A percentile compares a stretch with the other conserved stretches of the same genome.
phyloP scores from a whole-genome alignment of 2,329 filamentous ascomycete genomes.

The Tolypocladium endophyticum region DNA sequence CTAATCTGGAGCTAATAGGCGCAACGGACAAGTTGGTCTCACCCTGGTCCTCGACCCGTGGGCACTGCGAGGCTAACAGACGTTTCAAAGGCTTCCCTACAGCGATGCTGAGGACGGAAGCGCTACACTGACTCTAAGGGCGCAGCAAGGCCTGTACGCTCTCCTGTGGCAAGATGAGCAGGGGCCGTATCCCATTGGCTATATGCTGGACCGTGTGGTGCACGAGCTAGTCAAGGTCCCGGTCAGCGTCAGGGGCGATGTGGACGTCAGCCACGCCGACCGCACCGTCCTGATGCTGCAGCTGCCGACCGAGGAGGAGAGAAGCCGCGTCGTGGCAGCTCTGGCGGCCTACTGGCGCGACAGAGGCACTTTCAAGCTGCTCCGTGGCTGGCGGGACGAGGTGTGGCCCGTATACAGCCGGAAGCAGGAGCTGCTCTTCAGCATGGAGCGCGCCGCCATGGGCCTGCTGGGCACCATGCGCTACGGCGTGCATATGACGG shows the following conservation, averaged over 20 bases:
- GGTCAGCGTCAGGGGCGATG: conserved; percentile 39
- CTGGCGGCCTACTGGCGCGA: conserved; percentile 59
- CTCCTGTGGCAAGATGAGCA: conserved; percentile 51
- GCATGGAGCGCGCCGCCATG: conserved; percentile 65
- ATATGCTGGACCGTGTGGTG: conserved; percentile 41
- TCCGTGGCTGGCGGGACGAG: conserved; percentile 73
- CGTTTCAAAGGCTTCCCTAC: conserved; percentile 61
- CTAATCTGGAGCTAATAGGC: conserved; percentile 41
- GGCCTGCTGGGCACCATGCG: conserved; percentile 65
- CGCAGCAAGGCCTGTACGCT: conserved; percentile 55
- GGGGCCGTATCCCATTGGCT: conserved; percentile 55
- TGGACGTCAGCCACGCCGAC: conserved; percentile 47
- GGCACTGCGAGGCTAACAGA: neutral
- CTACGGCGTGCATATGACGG: conserved; percentile 76
- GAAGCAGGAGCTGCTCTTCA: conserved; percentile 54
- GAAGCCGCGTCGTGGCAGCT: conserved; percentile 43
- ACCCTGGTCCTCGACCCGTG: neutral
- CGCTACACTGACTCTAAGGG: conserved; percentile 41
- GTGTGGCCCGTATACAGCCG: conserved; percentile 67
- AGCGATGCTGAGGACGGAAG: conserved; percentile 51
- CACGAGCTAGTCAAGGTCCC: conserved; percentile 37
- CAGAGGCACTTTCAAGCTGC: conserved; percentile 61
- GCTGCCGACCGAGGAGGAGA: conserved; percentile 47
- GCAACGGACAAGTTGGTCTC: conserved; percentile 42
- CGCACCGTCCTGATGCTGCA: conserved; percentile 56